A percentile compares a stretch with the other conserved stretches of the same genome.
These are phyloP conservation scores for Moricandia moricandioides DNA, from an alignment of 345 rosid species.

Conservation along the genomic window DNA sequence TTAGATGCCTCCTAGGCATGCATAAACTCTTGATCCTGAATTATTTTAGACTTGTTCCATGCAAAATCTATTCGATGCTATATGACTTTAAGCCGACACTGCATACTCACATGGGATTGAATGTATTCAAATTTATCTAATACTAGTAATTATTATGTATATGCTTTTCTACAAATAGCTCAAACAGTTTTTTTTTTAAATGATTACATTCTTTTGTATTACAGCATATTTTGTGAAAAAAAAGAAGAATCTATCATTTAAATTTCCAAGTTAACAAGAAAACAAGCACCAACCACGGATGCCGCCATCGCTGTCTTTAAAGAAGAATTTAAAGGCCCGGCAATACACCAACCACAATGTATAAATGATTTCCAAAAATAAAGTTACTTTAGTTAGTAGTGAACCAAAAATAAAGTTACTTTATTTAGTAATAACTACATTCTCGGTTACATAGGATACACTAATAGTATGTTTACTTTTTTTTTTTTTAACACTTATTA, in stretches of 20 bases:
- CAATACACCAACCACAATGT: not conserved
- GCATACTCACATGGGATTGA: too few species aligned
- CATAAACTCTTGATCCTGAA: too few species aligned
- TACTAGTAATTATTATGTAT: too few species aligned
- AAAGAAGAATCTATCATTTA: not conserved
- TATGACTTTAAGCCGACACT: too few species aligned
- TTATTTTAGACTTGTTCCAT: too few species aligned
- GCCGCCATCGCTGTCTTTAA: not conserved
- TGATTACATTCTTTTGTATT: too few species aligned
- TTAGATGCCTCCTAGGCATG: too few species aligned
- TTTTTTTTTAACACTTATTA: too few species aligned
- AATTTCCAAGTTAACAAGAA: not conserved
- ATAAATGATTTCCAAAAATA: not conserved
- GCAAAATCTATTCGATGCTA: too few species aligned
- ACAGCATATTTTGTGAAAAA: not conserved
- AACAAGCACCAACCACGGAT: not conserved
- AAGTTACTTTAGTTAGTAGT: not conserved
- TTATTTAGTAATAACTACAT: not conserved
- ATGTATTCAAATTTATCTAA: too few species aligned
- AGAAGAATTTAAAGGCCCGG: not conserved
- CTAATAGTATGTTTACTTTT: not conserved
- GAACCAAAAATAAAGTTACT: not conserved
- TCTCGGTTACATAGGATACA: not conserved
- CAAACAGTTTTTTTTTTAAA: too few species aligned
- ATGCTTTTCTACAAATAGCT: too few species aligned